Base-by-base conservation (phyloP, 129 eudicot genomes). In the Flaveria robusta region DNA sequence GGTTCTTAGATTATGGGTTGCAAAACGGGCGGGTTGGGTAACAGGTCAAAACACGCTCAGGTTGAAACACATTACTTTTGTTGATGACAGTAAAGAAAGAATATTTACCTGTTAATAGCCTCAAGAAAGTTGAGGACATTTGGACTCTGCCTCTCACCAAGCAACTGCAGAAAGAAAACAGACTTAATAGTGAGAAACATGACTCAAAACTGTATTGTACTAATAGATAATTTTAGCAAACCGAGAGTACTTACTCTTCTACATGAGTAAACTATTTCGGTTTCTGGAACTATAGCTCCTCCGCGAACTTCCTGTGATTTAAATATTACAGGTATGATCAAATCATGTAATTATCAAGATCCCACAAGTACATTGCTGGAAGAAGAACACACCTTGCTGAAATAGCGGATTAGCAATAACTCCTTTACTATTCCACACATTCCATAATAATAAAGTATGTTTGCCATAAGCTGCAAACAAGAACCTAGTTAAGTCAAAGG, bases 361-460 rank as follows among this genome's bases (percentile, higher is more conserved):
- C 55, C 42, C 45, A 79, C 42, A 19, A 55, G 31, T 37, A 27
- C 54, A 20, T 45, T 24, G 26, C 42, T 27, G 45, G 54, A 49
- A 76, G 52, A 41, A 43, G 47, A 79, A 59, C 47, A 47, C 43
- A 93, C 98, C 97, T 93, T 90, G 87, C 98, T 90, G 87, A 93
- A 93, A 84, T 90, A 93, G 15, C 97, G 92, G 80, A 88, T 83
- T 23, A 93, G 92, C 84, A 93, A 78, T 49, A 89, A 75, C 77
- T 93, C 97, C 82, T 90, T 93, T 71, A 88, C 79, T 68, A 93
- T 46, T 63, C 91, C 83, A 67, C 98, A 93, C 96, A 86, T 90
- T 31, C 98, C 98, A 34, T 92, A 93, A 31, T 77, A 86, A 77
- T 93, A 90, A 11, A 90, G 91, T 71, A 90, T 67, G 81, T 93